These are phyloP conservation scores for Salvia hispanica DNA, from an alignment of 257 asterid species.

Conservation along the genomic window DNA sequence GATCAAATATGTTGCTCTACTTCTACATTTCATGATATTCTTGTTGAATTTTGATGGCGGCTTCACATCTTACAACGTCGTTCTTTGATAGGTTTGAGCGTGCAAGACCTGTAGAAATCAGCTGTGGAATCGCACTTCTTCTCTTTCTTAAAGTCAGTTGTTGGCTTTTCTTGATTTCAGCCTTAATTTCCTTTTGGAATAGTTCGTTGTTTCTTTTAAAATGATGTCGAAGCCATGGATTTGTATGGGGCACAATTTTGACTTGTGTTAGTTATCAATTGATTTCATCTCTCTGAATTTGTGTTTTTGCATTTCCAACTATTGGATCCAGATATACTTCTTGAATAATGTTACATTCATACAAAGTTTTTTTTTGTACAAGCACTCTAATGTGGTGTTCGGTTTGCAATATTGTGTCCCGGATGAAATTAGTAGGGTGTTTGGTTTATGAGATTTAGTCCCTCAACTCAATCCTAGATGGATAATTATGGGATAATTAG, in stretches of 20 bases:
- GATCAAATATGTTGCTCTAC: neutral
- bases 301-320: neutral
- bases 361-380: too few relatives aligned
- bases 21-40: neutral
- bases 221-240: slow-evolving; percentile 3
- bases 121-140: neutral
- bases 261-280: slow-evolving; percentile 4
- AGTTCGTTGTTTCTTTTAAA: neutral
- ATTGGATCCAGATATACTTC: too few relatives aligned
- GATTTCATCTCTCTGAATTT: neutral
- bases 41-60: neutral
- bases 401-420: too few relatives aligned
- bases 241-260: slow-evolving; percentile 17
- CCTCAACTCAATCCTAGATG: too few relatives aligned
- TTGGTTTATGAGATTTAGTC: too few relatives aligned
- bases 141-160: neutral
- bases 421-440: too few relatives aligned
- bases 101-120: slow-evolving; percentile 45
- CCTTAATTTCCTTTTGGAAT: neutral
- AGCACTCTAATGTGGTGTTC: too few relatives aligned
- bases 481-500: too few relatives aligned
- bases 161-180: slow-evolving; percentile 6
- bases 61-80: neutral
- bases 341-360: too few relatives aligned
- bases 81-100: slow-evolving; percentile 45